Evolutionary conservation across 2,329 filamentous ascomycete genomes (phyloP).

Genomic region (Lomentospora prolificans): DNA sequence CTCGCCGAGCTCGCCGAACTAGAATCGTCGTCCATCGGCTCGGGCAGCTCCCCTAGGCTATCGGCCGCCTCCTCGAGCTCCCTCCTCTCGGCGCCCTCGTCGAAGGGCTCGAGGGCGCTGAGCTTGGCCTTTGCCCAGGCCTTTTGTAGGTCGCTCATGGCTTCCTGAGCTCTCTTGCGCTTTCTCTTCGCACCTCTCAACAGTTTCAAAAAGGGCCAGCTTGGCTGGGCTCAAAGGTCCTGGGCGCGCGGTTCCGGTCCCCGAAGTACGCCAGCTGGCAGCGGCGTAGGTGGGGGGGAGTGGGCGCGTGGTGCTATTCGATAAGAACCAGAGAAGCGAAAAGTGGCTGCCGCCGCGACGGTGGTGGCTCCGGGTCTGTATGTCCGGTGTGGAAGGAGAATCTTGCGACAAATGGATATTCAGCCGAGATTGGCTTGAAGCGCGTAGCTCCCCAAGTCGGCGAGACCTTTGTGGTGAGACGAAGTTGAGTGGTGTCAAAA

Average conservation of each 20-base stretch:
- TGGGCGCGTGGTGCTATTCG: too few species aligned
- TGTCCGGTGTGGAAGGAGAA: background rate
- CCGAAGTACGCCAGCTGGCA: too few species aligned
- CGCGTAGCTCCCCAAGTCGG: background rate
- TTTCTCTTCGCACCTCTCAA: background rate
- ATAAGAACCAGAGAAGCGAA: too few species aligned
- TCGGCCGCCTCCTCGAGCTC: background rate
- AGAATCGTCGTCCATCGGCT: constrained; percentile 50
- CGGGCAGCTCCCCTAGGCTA: constrained; percentile 12
- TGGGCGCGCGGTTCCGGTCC: too few species aligned
- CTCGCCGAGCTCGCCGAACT: constrained; percentile 61
- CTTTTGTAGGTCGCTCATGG: constrained; percentile 74
- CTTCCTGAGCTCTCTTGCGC: background rate
- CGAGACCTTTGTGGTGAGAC: background rate
- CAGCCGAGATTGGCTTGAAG: background rate
- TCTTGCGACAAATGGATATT: background rate
- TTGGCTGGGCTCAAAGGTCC: too few species aligned
- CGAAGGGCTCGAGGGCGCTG: constrained; percentile 41
- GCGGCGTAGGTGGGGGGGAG: too few species aligned
- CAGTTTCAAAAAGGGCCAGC: background rate
- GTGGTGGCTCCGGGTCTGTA: too few species aligned
- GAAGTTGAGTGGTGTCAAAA: background rate
- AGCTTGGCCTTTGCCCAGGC: constrained; percentile 71
- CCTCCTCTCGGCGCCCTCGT: constrained; percentile 40
- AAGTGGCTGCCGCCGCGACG: too few species aligned